Evolutionary conservation across 2,329 filamentous ascomycete genomes (phyloP), one percentile per base, ranked within the genome.

Genomic region (Talaromyces funiculosus): DNA sequence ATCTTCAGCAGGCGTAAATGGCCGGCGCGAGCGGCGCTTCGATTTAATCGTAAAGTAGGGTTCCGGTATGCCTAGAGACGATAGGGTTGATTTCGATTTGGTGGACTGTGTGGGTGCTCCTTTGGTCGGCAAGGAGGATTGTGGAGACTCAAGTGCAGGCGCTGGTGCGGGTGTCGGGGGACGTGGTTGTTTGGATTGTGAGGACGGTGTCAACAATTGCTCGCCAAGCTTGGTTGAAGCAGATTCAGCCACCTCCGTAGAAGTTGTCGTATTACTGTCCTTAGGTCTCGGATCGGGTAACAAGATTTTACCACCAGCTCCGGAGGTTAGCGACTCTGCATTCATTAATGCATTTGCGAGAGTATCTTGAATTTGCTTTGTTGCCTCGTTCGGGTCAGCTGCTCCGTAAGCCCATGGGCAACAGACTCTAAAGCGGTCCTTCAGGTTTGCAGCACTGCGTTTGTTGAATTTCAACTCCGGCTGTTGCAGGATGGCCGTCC

Each of bases 401-500:
- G 73, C 66, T 60, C 72, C 69, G 67, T 81, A 76, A 24, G 75
- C 74, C 70, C 80, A 73, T 45, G 82, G 82, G 61, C 80, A 81
- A 65, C 81, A 84, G 10, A 82, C 81, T 47, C 82, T 78, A 63
- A 84, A 84, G 56, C 83, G 77, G 67, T 88, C 85, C 72, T 87
- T 88, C 53, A 88, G 69, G 65, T 87, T 85, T 24, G 85, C 80
- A 9, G 84, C 80, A n/a, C 80, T 85, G 29, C 85, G 77, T 10
- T 80, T 76, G 62, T 84, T 78, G 67, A 88, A 87, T 3, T 73
- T 74, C 61, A 84, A 82, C 35, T 85, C 82, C 16, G 80, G 70
- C 64, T 83, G 81, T 3, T 82, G 76, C 26, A 86, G 69, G 18
- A 88, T 87, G 64, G 81, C 81, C 60, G 84, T 87, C 85, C 85